phyloP scores from a whole-genome alignment of 148 eudicot genomes.

The Rhododendron simsii region DNA sequence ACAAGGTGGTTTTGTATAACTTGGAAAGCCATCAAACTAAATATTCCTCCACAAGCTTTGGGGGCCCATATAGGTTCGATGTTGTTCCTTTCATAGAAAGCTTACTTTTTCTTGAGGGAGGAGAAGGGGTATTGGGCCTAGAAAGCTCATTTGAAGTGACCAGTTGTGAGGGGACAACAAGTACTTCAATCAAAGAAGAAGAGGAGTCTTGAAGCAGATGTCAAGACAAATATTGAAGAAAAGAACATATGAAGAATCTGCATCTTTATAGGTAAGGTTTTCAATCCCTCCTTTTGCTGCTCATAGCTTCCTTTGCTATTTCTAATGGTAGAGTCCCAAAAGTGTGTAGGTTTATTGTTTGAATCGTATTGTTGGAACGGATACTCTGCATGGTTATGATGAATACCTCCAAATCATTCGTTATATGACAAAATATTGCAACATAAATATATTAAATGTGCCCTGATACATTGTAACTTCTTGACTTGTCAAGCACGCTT shows the following conservation, averaged over 20 bases:
- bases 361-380: neutral
- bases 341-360: neutral
- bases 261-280: neutral
- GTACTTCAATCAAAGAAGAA: neutral
- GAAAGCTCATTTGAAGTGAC: neutral
- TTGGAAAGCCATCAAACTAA: neutral
- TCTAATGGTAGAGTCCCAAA: neutral
- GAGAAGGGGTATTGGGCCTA: neutral
- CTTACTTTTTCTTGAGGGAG: slow-evolving; percentile 2
- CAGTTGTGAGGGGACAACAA: neutral
- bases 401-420: neutral
- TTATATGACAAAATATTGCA: neutral
- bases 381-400: neutral
- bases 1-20: neutral
- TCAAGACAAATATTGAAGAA: neutral
- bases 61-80: neutral
- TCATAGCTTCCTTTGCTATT: neutral
- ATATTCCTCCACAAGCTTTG: neutral
- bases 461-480: neutral
- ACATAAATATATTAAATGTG: neutral
- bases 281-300: neutral
- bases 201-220: neutral
- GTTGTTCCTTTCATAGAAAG: slow-evolving; percentile 1
- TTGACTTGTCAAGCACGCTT: neutral
- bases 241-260: neutral